phyloP scores from a whole-genome alignment of 2,329 filamentous ascomycete species.

The Exutisphaerella laricina region DNA sequence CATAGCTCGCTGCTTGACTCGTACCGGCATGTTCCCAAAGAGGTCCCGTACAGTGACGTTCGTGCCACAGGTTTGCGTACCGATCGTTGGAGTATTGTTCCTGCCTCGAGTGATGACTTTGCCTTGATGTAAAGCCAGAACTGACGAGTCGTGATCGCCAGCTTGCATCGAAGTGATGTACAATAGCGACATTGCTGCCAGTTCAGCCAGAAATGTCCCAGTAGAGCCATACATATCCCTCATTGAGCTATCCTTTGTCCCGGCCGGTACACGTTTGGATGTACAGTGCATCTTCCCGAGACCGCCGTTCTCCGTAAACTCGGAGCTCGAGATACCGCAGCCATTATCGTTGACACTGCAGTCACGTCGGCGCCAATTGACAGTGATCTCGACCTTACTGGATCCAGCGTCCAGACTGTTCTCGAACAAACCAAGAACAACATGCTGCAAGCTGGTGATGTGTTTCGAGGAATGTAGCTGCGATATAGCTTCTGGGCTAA shows the following conservation, averaged over 20 bases:
- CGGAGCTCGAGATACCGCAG: slow-evolving; percentile 63
- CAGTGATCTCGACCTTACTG: slow-evolving; percentile 59
- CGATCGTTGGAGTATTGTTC: neutral
- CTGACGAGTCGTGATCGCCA: slow-evolving; percentile 56
- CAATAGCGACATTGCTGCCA: slow-evolving; percentile 70
- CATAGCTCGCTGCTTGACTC: slow-evolving; percentile 70
- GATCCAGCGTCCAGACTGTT: slow-evolving; percentile 82
- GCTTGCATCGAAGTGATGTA: slow-evolving; percentile 68
- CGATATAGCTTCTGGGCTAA: slow-evolving; percentile 33
- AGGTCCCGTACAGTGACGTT: slow-evolving; percentile 69
- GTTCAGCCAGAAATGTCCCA: slow-evolving; percentile 71
- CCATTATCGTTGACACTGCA: slow-evolving; percentile 85
- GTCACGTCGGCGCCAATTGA: slow-evolving; percentile 70
- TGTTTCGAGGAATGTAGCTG: slow-evolving; percentile 81
- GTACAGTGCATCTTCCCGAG: slow-evolving; percentile 65
- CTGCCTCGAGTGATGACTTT: slow-evolving; percentile 56
- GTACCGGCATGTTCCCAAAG: slow-evolving; percentile 86
- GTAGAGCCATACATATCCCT: slow-evolving; percentile 56
- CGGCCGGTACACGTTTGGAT: slow-evolving; percentile 57
- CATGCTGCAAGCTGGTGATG: slow-evolving; percentile 68
- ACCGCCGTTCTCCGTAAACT: slow-evolving; percentile 66
- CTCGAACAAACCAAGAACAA: slow-evolving; percentile 65
- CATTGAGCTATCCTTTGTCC: slow-evolving; percentile 14
- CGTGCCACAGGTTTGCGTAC: slow-evolving; percentile 52
- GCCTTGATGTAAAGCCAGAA: slow-evolving; percentile 65